These are phyloP conservation scores for Mallotus repandus DNA, from an alignment of 441 rosid species.

Conservation along the genomic window DNA sequence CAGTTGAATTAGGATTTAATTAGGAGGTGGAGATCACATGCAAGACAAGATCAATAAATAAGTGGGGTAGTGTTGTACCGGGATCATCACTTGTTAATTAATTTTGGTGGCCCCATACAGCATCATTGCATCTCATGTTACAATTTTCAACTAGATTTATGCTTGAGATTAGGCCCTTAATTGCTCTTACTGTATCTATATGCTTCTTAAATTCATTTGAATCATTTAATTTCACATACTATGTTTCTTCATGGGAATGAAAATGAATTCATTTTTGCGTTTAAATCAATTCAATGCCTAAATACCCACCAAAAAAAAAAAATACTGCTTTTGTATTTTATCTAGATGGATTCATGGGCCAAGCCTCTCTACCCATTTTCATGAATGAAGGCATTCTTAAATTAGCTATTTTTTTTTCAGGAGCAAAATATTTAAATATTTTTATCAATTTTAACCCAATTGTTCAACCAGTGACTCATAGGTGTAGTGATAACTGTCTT, in stretches of 20 bases:
- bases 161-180: not conserved
- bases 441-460: too few relatives aligned
- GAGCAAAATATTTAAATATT: too few relatives aligned
- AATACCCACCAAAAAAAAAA: too few relatives aligned
- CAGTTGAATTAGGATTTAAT: not conserved
- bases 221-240: too few relatives aligned
- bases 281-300: too few relatives aligned
- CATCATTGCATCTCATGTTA: not conserved
- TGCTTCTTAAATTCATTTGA: too few relatives aligned
- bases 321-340: too few relatives aligned
- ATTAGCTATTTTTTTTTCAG: too few relatives aligned
- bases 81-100: not conserved
- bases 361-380: not conserved
- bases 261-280: too few relatives aligned
- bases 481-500: too few relatives aligned
- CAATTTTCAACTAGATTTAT: not conserved
- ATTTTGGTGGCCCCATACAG: conserved; percentile 4
- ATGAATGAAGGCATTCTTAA: not conserved
- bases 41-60: not conserved
- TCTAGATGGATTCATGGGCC: not conserved
- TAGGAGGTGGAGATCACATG: conserved; percentile 14
- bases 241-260: too few relatives aligned
- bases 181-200: not conserved
- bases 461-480: too few relatives aligned
- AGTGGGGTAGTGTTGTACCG: not conserved